Conservation (phyloP, 2,329 filamentous ascomycete genomes). For the Penicillium sclerotigenum region DNA sequence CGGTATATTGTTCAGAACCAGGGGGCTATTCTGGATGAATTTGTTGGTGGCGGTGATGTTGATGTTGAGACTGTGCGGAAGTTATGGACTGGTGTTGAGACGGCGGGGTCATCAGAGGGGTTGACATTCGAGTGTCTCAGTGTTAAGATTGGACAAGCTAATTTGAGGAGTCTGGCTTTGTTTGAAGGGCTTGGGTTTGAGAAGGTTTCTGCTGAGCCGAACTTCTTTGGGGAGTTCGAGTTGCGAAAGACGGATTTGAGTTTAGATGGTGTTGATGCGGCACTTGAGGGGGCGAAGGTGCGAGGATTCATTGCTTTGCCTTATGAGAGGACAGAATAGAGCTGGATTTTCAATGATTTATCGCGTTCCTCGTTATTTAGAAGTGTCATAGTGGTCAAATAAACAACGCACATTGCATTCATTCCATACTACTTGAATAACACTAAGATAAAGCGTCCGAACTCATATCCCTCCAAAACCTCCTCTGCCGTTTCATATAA, state of each 20-base stretch:
- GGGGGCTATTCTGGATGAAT: constrained; percentile 57
- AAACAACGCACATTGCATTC: neutral
- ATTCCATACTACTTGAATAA: neutral
- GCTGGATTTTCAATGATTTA: neutral
- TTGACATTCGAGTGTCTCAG: constrained; percentile 46
- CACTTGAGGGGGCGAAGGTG: constrained; percentile 34
- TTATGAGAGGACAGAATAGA: constrained; percentile 32
- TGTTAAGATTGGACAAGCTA: constrained; percentile 61
- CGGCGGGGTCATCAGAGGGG: neutral
- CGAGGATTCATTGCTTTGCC: constrained; percentile 37
- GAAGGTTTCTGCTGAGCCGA: constrained; percentile 50
- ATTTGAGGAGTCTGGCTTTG: constrained; percentile 55
- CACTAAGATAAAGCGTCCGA: neutral
- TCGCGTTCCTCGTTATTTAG: neutral
- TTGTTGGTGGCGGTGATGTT: constrained; percentile 28
- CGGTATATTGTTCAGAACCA: constrained; percentile 61
- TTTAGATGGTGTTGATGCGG: constrained; percentile 23
- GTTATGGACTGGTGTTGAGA: constrained; percentile 14
- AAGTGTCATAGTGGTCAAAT: neutral
- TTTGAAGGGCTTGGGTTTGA: constrained; percentile 61
- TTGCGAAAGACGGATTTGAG: constrained; percentile 43
- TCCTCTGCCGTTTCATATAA: too few species aligned
- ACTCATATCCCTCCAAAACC: neutral
- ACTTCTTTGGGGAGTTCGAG: constrained; percentile 69
- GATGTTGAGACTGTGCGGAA: constrained; percentile 13